phyloP scores from a whole-genome alignment of 2,329 filamentous ascomycete species.

The Lasiodiplodia gonubiensis region DNA sequence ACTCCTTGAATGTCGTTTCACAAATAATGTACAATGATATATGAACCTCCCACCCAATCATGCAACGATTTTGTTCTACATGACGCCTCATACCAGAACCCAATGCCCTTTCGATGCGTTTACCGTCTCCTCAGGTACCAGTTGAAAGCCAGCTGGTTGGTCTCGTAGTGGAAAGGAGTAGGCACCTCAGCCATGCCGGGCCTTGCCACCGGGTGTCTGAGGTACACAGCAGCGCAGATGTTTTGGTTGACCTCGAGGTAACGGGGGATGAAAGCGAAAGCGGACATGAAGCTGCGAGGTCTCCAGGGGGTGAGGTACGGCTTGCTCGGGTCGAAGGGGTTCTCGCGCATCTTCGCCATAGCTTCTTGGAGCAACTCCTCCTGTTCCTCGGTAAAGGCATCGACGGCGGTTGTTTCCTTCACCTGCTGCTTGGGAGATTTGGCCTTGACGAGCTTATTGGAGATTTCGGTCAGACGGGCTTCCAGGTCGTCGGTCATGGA shows the following conservation, averaged over 20 bases:
- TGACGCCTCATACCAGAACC: slow-evolving; percentile 12
- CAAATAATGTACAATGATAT: slow-evolving; percentile 25
- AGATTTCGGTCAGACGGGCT: slow-evolving; percentile 54
- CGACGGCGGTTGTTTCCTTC: background rate
- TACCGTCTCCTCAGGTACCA: slow-evolving; percentile 89
- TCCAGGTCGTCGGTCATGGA: slow-evolving; percentile 49
- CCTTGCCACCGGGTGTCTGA: slow-evolving; percentile 89
- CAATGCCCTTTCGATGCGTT: background rate
- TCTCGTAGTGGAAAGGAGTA: slow-evolving; percentile 73
- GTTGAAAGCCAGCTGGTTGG: slow-evolving; percentile 84
- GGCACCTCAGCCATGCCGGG: slow-evolving; percentile 76
- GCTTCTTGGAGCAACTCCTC: slow-evolving; percentile 61
- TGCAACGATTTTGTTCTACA: slow-evolving; percentile 17
- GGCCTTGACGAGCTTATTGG: slow-evolving; percentile 26
- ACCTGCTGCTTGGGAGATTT: slow-evolving; percentile 29
- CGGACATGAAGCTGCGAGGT: slow-evolving; percentile 83
- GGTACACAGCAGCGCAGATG: slow-evolving; percentile 92
- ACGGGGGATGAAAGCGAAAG: slow-evolving; percentile 92
- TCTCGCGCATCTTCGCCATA: slow-evolving; percentile 66
- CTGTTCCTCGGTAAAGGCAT: slow-evolving; percentile 47
- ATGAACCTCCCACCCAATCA: slow-evolving; percentile 3
- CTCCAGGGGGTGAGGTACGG: slow-evolving; percentile 92
- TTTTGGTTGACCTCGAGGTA: slow-evolving; percentile 99
- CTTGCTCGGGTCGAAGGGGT: slow-evolving; percentile 76
- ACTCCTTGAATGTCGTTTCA: slow-evolving; percentile 14